phyloP scores from a whole-genome alignment of 1,139 yeast genomes.

The Pichia sp. region DNA sequence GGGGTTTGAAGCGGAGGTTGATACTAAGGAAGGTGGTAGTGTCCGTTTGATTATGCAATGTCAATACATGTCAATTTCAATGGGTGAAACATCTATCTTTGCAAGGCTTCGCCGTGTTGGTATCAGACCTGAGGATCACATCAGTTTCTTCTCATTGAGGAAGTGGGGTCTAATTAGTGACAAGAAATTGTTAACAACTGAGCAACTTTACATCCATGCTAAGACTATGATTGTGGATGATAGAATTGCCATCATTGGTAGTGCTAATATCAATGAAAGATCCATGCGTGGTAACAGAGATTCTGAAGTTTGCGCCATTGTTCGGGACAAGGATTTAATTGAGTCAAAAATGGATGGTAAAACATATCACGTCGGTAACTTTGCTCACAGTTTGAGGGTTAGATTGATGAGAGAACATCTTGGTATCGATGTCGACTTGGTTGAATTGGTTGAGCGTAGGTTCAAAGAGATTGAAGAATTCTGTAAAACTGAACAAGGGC shows the following conservation, averaged over 20 bases:
- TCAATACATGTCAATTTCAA: slow-evolving; percentile 86
- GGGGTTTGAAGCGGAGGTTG: slow-evolving; percentile 93
- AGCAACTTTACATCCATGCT: slow-evolving; percentile 90
- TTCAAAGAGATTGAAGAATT: slow-evolving; percentile 52
- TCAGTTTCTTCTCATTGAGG: slow-evolving; percentile 84
- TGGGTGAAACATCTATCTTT: slow-evolving; percentile 87
- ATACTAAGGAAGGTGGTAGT: slow-evolving; percentile 87
- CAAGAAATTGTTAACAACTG: slow-evolving; percentile 68
- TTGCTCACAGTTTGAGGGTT: slow-evolving; percentile 84
- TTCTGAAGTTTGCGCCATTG: slow-evolving; percentile 86
- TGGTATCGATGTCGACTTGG: slow-evolving; percentile 84
- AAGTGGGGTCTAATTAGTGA: slow-evolving; percentile 95
- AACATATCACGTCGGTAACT: slow-evolving; percentile 74
- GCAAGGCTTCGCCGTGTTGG: slow-evolving; percentile 74
- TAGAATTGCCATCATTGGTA: slow-evolving; percentile 85
- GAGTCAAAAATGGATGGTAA: slow-evolving; percentile 75
- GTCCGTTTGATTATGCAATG: slow-evolving; percentile 96
- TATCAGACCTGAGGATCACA: slow-evolving; percentile 78
- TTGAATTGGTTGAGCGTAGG: slow-evolving; percentile 78
- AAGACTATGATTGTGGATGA: slow-evolving; percentile 93
- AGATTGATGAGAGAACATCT: slow-evolving; percentile 94
- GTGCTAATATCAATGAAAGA: slow-evolving; percentile 94
- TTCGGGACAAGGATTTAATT: slow-evolving; percentile 75
- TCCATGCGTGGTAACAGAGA: slow-evolving; percentile 93
- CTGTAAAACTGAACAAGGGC: slow-evolving; percentile 42